Evolutionary conservation across 2,329 filamentous ascomycete species (phyloP).

Genomic region (Colletotrichum simmondsii): DNA sequence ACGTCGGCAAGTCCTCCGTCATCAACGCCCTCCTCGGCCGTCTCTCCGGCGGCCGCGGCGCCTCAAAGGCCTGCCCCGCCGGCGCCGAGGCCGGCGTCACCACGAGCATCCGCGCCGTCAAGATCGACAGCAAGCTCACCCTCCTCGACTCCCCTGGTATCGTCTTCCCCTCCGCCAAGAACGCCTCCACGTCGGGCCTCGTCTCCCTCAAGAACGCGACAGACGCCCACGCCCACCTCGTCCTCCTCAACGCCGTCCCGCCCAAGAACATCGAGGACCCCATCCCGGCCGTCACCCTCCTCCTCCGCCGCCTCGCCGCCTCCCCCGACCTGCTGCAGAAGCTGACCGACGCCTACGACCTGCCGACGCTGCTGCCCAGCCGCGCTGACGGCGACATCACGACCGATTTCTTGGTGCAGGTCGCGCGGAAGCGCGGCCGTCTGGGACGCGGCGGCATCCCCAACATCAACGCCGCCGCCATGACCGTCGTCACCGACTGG

Average conservation of each 20-base stretch:
- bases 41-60: slow-evolving; percentile 73
- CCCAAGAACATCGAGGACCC: slow-evolving; percentile 96
- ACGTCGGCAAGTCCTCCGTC: slow-evolving; percentile 95
- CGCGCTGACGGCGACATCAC: slow-evolving; percentile 78
- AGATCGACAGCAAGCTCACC: slow-evolving; percentile 94
- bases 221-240: slow-evolving; percentile 84
- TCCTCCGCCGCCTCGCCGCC: slow-evolving; percentile 82
- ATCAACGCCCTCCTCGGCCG: slow-evolving; percentile 91
- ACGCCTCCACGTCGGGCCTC: slow-evolving; percentile 49
- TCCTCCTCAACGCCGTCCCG: slow-evolving; percentile 90
- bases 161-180: slow-evolving; percentile 81
- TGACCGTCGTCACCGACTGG: slow-evolving; percentile 97
- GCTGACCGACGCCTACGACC: slow-evolving; percentile 84
- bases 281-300: slow-evolving; percentile 83
- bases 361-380: slow-evolving; percentile 79
- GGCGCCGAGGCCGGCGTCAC: slow-evolving; percentile 94
- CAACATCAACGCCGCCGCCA: slow-evolving; percentile 87
- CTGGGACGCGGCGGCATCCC: slow-evolving; percentile 91
- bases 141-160: slow-evolving; percentile 95
- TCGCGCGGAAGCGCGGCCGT: slow-evolving; percentile 90
- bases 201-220: slow-evolving; percentile 68
- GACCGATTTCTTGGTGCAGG: slow-evolving; percentile 93
- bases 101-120: slow-evolving; percentile 87
- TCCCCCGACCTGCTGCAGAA: slow-evolving; percentile 81
- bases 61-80: slow-evolving; percentile 79